Conservation (phyloP, 2,329 filamentous ascomycete genomes). For the Arthrobotrys entomopaga region DNA sequence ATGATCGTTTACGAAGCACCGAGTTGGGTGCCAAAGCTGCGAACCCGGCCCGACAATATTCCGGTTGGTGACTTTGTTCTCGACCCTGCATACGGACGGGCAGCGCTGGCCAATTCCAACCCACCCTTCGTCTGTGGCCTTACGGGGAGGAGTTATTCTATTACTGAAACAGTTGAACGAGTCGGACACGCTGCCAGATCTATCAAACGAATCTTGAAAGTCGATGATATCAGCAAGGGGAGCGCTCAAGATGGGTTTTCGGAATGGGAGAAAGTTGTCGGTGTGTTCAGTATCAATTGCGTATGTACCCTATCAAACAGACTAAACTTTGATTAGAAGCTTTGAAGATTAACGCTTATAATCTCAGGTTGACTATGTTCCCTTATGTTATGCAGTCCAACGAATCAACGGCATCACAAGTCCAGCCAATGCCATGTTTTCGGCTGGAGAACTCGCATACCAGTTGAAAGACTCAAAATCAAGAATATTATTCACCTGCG, state of each 20-base stretch:
- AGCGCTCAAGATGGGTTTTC: conserved; percentile 60
- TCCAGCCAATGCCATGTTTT: conserved; percentile 80
- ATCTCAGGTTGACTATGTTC: conserved; percentile 25
- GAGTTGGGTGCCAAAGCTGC: conserved; percentile 62
- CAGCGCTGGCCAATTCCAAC: conserved; percentile 71
- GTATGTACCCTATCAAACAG: conserved; percentile 65
- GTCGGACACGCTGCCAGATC: conserved; percentile 75
- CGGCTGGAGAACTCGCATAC: conserved; percentile 74
- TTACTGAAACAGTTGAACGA: conserved; percentile 72
- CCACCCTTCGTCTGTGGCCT: conserved; percentile 82
- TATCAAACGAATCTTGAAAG: conserved; percentile 76
- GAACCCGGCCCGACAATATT: conserved; percentile 76
- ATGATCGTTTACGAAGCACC: conserved; percentile 65
- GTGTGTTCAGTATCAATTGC: conserved; percentile 81
- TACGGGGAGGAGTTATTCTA: conserved; percentile 74
- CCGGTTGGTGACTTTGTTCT: conserved; percentile 81
- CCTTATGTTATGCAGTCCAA: conserved; percentile 69
- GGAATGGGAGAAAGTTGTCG: conserved; percentile 84
- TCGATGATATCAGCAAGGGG: conserved; percentile 72
- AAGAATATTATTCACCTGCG: conserved; percentile 76
- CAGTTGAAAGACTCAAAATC: conserved; percentile 76
- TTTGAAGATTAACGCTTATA: not conserved
- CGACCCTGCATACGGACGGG: conserved; percentile 75
- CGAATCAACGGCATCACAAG: conserved; percentile 78
- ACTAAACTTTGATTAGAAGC: not conserved